These are phyloP conservation scores for Fusarium citri DNA, from an alignment of 2,329 filamentous ascomycete species.

Conservation along the genomic window DNA sequence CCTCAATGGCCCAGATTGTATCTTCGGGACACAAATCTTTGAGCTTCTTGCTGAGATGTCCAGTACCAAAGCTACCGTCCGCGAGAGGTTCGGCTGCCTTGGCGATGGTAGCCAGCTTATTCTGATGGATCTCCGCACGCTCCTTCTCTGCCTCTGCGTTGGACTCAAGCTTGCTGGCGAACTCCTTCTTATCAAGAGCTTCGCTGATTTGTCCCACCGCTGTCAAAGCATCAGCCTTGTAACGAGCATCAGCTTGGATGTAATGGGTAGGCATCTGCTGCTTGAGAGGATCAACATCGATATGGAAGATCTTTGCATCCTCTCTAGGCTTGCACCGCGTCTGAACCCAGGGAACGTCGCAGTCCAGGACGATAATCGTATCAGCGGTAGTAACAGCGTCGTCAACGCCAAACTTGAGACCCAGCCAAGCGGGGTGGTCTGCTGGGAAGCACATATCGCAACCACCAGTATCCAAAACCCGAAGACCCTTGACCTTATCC, in stretches of 20 bases:
- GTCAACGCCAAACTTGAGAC: conserved; percentile 79
- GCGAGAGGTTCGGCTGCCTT: conserved; percentile 66
- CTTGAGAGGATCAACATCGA: conserved; percentile 75
- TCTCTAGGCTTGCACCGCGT: conserved; percentile 71
- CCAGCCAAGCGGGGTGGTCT: conserved; percentile 74
- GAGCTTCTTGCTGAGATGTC: conserved; percentile 50
- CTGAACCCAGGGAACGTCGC: conserved; percentile 94
- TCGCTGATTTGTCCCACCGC: conserved; percentile 76
- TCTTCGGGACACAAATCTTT: conserved; percentile 53
- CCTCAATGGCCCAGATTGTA: conserved; percentile 81
- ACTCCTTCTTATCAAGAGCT: conserved; percentile 63
- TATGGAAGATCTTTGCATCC: conserved; percentile 69
- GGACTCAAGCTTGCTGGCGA: conserved; percentile 55
- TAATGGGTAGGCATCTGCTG: conserved; percentile 81
- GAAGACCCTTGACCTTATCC: conserved; percentile 73
- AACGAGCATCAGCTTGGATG: conserved; percentile 72
- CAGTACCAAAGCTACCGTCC: conserved; percentile 64
- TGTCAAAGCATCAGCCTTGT: conserved; percentile 72
- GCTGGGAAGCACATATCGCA: conserved; percentile 86
- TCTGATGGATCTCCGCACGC: conserved; percentile 68
- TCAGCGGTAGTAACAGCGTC: conserved; percentile 81
- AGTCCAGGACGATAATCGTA: conserved; percentile 86
- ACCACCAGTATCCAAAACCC: conserved; percentile 80
- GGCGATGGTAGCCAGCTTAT: conserved; percentile 70
- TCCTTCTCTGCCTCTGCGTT: conserved; percentile 50